Evolutionary conservation across 1,284 basidiomycete species (phyloP), one percentile per base, ranked within the genome.

Genomic region (Malassezia caprae): DNA sequence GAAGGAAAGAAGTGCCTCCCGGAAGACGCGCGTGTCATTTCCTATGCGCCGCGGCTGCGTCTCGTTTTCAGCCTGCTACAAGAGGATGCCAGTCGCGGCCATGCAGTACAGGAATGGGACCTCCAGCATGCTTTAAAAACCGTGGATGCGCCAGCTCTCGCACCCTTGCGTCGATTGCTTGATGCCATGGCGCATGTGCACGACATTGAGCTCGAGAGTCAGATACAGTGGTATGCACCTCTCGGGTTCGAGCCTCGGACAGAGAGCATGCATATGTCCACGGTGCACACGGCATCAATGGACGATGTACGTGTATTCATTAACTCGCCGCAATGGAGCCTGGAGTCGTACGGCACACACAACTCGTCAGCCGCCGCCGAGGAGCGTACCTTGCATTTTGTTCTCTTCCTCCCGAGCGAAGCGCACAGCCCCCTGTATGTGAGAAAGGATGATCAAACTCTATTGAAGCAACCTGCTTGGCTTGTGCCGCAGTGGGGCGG

Each of bases 401-500:
- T 98, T 45, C 77, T 96, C 1, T 98, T 90, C 73, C 79, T 96
- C 1, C 93, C 94, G 0, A 85, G 86, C 0, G 72, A 78, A 1
- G 66, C 68, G 7, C 82, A 83, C 59, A 78, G 82, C 19, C 90
- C 93, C 1, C 76, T 98, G 53, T 76, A 78, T 24, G 84, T 93
- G 17, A 77, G 87, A 2, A 78, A 83, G 55, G 48, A 58, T 1
- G 50, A 10, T 10, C 21, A 24, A 23, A 56, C 51, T 8, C 51
- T 53, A 1, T 51, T 54, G 15, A 26, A 48, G 2, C 24, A 64
- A 8, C 58, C 56, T 2, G 82, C 86, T 8, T 98, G 96, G 79
- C 80, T 96, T 23, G 80, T 94, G 1, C 93, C 94, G 0, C 93
- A 96, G 76, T 94, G 89, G 85, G 93, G 94, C 37, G 86, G 89